Evolutionary conservation across 768 basidiomycete genomes (phyloP), one percentile per base, ranked within the genome.

Genomic region (Auriscalpium orientale): DNA sequence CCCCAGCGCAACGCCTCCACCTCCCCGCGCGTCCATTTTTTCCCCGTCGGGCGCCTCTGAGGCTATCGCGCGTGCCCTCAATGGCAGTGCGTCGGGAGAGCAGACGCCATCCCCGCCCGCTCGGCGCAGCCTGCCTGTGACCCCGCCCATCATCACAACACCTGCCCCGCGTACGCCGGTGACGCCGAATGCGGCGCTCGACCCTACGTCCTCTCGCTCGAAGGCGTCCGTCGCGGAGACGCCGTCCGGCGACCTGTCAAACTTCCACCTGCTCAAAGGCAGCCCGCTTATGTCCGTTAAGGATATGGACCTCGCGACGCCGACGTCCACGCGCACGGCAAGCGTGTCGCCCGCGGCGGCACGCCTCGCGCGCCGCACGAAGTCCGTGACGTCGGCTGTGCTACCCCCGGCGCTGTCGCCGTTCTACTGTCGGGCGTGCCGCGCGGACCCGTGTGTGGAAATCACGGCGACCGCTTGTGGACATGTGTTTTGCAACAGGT

Each of bases 231-330:
- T 55, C n/a, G 61, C 61, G n/a, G 61, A 62, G 56, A 62, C 61
- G 33, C 61, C 61, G 20, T 62, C 61, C 21, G 61, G 61, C 33
- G 61, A 62, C 15, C 61, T 62, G 15, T 52, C 61, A 40, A 57
- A 62, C 56, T 62, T 62, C 37, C 56, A 55, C 21, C 44, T 62
- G 28, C 56, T 62, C 49, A 57, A 57, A 0, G 58, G 59, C 28
- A 61, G 57, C 10, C 61, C 61, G 33, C 38, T 60, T 18, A 55
- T 60, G 40, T 56, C 58, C 50, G 53, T 56, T 28, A 44, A 34
- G 28, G 58, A 56, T 36, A 47, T 60, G 36, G 59, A 58, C 37
- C 59, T 57, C 15, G 53, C 59, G n/a, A 60, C 57, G 3, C 59
- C 57, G 11, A 28, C 28, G 28, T 60, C 59, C 38, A 58, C 59